Evolutionary conservation across 2,329 filamentous ascomycete genomes (phyloP).

Genomic region (Trichophaea hybrida): DNA sequence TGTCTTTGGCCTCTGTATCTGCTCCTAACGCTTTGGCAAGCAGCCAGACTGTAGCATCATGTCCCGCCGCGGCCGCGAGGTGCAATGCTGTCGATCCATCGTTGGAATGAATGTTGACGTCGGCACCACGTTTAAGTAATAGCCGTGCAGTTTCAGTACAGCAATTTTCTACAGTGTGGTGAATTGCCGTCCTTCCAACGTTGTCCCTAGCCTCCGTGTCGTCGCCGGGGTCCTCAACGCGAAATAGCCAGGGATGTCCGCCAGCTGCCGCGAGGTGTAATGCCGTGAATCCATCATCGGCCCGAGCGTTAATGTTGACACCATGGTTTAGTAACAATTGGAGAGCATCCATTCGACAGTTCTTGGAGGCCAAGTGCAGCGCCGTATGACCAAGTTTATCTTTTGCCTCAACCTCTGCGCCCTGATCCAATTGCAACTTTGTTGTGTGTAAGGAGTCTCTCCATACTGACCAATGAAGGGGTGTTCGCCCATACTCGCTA

Average conservation of each 20-base stretch:
- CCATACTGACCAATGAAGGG: not conserved
- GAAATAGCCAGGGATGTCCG: not conserved
- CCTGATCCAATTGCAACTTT: not conserved
- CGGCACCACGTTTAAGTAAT: no score
- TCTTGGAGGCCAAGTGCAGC: slow-evolving; percentile 16
- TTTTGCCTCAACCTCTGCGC: not conserved
- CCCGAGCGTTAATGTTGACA: not conserved
- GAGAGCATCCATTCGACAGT: not conserved
- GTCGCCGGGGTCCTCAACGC: not conserved
- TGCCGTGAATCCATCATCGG: not conserved
- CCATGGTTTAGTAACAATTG: not conserved
- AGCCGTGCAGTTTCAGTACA: no score
- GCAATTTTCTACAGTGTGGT: no score
- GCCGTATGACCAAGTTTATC: slow-evolving; percentile 16
- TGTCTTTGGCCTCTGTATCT: no score
- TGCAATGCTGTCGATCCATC: slow-evolving; percentile 16
- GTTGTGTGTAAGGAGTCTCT: not conserved
- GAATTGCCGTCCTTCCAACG: not conserved
- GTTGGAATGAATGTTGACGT: not conserved
- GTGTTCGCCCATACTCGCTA: not conserved
- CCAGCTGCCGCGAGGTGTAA: not conserved
- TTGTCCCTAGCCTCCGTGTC: not conserved
- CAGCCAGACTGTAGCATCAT: not conserved
- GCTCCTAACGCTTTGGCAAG: not conserved
- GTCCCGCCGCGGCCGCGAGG: slow-evolving; percentile 1